Evolutionary conservation across 2,329 filamentous ascomycete genomes (phyloP).

Genomic region (Ceratocystis smalleyi): DNA sequence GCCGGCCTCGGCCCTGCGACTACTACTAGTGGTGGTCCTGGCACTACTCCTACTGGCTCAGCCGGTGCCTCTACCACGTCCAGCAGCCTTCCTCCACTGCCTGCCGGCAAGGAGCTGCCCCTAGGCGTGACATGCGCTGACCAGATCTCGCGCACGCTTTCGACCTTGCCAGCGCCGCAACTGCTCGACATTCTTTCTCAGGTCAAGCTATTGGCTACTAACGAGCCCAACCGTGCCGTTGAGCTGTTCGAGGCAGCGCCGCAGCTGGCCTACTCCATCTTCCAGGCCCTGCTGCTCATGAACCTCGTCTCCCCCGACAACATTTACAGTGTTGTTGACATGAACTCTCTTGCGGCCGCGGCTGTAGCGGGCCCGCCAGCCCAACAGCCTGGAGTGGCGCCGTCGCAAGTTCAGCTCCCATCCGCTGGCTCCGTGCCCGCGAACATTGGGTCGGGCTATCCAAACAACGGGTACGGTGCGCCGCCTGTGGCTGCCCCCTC

Average conservation of each 20-base stretch:
- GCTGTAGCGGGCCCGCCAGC: conserved; percentile 22
- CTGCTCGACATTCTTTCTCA: conserved; percentile 85
- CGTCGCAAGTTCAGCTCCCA: conserved; percentile 17
- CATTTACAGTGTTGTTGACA: conserved; percentile 65
- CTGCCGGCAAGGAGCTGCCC: conserved; percentile 68
- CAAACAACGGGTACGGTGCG: conserved; percentile 19
- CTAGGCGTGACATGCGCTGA: conserved; percentile 73
- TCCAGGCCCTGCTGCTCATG: conserved; percentile 85
- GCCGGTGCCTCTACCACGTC: conserved; percentile 26
- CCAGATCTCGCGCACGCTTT: conserved; percentile 80
- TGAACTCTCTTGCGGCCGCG: conserved; percentile 26
- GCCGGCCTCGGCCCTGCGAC: conserved; percentile 17
- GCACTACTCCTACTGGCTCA: conserved; percentile 24
- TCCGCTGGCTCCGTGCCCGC: neutral
- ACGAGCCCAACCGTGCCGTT: conserved; percentile 67
- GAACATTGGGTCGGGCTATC: conserved; percentile 22
- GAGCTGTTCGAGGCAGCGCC: conserved; percentile 79
- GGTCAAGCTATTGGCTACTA: conserved; percentile 79
- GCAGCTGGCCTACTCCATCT: conserved; percentile 86
- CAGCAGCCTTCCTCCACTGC: conserved; percentile 56
- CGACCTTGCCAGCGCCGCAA: conserved; percentile 71
- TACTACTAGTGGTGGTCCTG: conserved; percentile 22
- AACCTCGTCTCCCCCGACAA: conserved; percentile 77
- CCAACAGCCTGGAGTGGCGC: conserved; percentile 24
- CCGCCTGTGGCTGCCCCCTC: conserved; percentile 23